phyloP scores from a whole-genome alignment of 2,329 filamentous ascomycete species.

The Apiospora arundinis region DNA sequence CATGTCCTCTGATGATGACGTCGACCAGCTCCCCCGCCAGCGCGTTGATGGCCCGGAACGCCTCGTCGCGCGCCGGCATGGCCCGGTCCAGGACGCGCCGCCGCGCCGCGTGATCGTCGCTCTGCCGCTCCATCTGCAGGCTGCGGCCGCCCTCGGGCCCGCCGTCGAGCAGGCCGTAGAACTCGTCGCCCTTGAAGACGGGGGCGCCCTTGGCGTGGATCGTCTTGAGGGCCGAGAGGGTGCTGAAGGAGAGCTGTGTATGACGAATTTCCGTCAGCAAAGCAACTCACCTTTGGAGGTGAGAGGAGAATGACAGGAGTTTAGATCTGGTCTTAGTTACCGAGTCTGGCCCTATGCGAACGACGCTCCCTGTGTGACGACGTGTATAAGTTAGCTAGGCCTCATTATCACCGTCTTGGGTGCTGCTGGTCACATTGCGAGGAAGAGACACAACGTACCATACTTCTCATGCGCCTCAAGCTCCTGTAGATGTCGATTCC shows the following conservation, averaged over 20 bases:
- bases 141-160: conserved; percentile 21
- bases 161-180: conserved; percentile 22
- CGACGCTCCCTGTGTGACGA: not conserved
- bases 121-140: conserved; percentile 20
- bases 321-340: too few relatives aligned
- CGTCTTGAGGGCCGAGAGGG: conserved; percentile 22
- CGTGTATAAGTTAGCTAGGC: not conserved
- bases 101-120: conserved; percentile 19
- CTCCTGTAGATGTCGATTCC: conserved; percentile 19
- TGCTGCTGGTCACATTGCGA: too few relatives aligned
- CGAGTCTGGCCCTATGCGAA: not conserved
- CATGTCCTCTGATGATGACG: too few relatives aligned
- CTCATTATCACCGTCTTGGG: too few relatives aligned
- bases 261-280: too few relatives aligned
- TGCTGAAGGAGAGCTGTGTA: conserved; percentile 21
- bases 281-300: too few relatives aligned
- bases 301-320: too few relatives aligned
- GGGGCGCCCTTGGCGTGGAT: conserved; percentile 21
- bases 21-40: not conserved
- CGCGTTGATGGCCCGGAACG: conserved; percentile 14
- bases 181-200: conserved; percentile 24
- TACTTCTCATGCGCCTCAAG: conserved; percentile 20
- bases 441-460: not conserved
- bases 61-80: conserved; percentile 20
- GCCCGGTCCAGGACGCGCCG: conserved; percentile 19